Percentiles rank a stretch among this genome's conserved stretches.
Conservation (phyloP, 441 rosid genomes). For the Capsella rubella region DNA sequence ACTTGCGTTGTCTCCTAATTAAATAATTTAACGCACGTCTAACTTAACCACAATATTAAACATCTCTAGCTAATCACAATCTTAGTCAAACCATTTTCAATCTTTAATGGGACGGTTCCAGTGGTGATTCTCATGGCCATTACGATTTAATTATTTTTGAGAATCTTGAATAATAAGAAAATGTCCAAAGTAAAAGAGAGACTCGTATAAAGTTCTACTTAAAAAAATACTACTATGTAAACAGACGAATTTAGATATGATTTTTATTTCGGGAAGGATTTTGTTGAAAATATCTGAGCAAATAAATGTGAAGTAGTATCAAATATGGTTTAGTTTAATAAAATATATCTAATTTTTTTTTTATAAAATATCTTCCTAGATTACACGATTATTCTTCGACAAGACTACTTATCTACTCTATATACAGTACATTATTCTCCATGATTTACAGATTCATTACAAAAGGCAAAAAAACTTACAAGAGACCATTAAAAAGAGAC, state of each 20-base stretch:
- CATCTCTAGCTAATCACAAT: constrained; percentile 34
- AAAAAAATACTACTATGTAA: neutral
- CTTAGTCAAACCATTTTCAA: constrained; percentile 43
- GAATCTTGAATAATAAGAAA: constrained; percentile 35
- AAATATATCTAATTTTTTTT: neutral
- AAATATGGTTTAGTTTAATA: constrained; percentile 29
- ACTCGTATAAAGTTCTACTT: constrained; percentile 9
- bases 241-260: constrained; percentile 30
- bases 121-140: constrained; percentile 26
- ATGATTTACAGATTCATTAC: constrained; percentile 5
- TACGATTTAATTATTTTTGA: constrained; percentile 32
- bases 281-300: constrained; percentile 29
- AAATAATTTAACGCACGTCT: constrained; percentile 39
- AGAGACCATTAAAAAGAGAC: neutral
- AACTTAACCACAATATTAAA: constrained; percentile 22
- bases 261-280: constrained; percentile 24
- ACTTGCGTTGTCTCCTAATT: constrained; percentile 29
- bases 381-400: constrained; percentile 38
- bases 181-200: constrained; percentile 29
- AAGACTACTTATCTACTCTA: constrained; percentile 21
- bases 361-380: constrained; percentile 17
- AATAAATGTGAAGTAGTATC: constrained; percentile 25
- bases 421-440: neutral
- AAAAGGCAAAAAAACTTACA: constrained; percentile 3
- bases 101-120: constrained; percentile 33